These are phyloP conservation scores for Dictyostelium firmibasis DNA, from an alignment of 78 protist species.

Conservation along the genomic window DNA sequence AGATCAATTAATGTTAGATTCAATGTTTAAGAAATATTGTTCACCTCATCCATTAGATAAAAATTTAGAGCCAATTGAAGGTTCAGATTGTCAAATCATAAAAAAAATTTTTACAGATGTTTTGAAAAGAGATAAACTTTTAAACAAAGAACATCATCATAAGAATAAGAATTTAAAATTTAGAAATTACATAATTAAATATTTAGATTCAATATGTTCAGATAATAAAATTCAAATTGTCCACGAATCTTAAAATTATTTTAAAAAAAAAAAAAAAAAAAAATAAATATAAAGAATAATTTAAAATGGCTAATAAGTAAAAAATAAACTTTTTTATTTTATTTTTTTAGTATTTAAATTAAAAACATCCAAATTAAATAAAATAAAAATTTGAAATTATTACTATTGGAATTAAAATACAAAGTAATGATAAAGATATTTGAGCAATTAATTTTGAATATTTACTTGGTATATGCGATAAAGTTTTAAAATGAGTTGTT, in stretches of 20 bases:
- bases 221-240: not conserved
- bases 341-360: too few species aligned
- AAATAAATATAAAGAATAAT: too few species aligned
- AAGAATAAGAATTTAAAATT: not conserved
- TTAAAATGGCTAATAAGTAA: too few species aligned
- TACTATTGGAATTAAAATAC: not conserved
- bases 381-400: slow-evolving; percentile 19
- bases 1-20: not conserved
- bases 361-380: too few species aligned
- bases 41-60: not conserved
- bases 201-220: not conserved
- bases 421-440: not conserved
- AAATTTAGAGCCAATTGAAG: not conserved
- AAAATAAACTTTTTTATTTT: too few species aligned
- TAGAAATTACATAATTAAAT: not conserved
- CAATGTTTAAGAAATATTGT: not conserved
- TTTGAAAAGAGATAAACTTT: not conserved
- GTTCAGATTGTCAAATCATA: not conserved
- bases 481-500: not conserved
- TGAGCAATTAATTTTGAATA: not conserved
- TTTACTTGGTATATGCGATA: not conserved
- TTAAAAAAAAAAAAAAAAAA: not conserved
- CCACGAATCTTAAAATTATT: not conserved
- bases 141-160: not conserved
- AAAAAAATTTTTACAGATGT: not conserved